Conservation (phyloP, 495 filamentous ascomycete genomes). For the Hypoxylon fragiforme region DNA sequence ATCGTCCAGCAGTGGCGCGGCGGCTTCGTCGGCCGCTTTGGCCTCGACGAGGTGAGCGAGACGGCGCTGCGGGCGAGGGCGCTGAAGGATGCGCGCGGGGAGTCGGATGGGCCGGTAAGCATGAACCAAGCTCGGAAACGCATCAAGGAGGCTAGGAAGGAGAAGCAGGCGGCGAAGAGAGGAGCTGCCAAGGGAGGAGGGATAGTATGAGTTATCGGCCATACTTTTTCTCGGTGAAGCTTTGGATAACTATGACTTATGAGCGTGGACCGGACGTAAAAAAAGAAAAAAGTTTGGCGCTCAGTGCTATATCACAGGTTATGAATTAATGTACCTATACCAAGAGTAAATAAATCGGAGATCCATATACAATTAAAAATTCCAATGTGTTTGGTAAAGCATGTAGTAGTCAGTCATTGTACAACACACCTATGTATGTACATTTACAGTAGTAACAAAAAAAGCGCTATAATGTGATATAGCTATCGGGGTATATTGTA, state of each 20-base stretch:
- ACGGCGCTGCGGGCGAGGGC: slow-evolving; percentile 49
- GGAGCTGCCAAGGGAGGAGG: slow-evolving; percentile 3
- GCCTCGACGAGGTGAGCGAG: slow-evolving; percentile 75
- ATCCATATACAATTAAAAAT: too few species aligned
- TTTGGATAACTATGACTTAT: too few species aligned
- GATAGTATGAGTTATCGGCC: too few species aligned
- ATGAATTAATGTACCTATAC: too few species aligned
- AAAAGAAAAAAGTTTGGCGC: too few species aligned
- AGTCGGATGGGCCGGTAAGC: slow-evolving; percentile 42
- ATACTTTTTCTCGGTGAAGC: too few species aligned
- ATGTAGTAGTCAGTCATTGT: slow-evolving; percentile 21
- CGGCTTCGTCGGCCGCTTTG: slow-evolving; percentile 73
- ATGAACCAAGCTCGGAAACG: slow-evolving; percentile 51
- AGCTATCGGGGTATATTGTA: slow-evolving; percentile 36
- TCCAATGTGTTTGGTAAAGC: not conserved
- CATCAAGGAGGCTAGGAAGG: slow-evolving; percentile 47
- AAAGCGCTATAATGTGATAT: slow-evolving; percentile 13
- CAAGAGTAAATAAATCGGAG: too few species aligned
- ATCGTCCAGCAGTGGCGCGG: slow-evolving; percentile 81
- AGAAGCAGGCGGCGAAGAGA: slow-evolving; percentile 38
- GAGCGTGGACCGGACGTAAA: too few species aligned
- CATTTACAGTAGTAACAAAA: slow-evolving; percentile 14
- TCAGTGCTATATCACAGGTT: too few species aligned
- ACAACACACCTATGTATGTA: slow-evolving; percentile 19
- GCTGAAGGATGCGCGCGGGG: slow-evolving; percentile 29